These are phyloP conservation scores for Lachnellula subtilissima DNA, from an alignment of 2,329 filamentous ascomycete species.

Conservation along the genomic window DNA sequence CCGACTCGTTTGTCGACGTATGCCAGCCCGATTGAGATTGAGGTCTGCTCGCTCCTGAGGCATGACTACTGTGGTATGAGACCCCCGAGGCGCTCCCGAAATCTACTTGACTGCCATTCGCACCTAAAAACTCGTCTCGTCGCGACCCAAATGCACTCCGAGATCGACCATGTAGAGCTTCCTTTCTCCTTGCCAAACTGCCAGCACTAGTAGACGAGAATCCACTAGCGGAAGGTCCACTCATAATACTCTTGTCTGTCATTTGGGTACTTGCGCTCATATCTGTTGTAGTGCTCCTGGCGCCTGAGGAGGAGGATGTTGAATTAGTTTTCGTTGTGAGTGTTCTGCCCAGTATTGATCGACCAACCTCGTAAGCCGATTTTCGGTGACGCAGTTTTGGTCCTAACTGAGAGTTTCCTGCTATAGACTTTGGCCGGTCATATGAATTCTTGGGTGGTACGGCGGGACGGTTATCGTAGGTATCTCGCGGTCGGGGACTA, in stretches of 20 bases:
- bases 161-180: constrained; percentile 43
- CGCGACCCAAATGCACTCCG: constrained; percentile 62
- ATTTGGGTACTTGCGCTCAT: constrained; percentile 67
- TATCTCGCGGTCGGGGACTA: constrained; percentile 13
- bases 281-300: constrained; percentile 62
- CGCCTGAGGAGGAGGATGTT: constrained; percentile 71
- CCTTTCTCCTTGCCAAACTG: constrained; percentile 76
- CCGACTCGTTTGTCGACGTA: constrained; percentile 53
- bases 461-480: constrained; percentile 20
- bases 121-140: constrained; percentile 36
- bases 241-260: constrained; percentile 87
- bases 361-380: constrained; percentile 73
- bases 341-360: constrained; percentile 66
- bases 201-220: constrained; percentile 95
- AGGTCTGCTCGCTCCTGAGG: constrained; percentile 45
- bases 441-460: constrained; percentile 45
- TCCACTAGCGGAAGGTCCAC: constrained; percentile 80
- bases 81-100: constrained; percentile 61
- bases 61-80: constrained; percentile 88
- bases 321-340: constrained; percentile 84
- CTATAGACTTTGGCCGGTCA: constrained; percentile 54
- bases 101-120: constrained; percentile 25
- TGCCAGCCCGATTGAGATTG: constrained; percentile 63
- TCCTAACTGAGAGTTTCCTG: constrained; percentile 36
- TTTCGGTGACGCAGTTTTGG: constrained; percentile 58